Base-by-base conservation (phyloP, 306 rosid species). In the Prunus dulcis region DNA sequence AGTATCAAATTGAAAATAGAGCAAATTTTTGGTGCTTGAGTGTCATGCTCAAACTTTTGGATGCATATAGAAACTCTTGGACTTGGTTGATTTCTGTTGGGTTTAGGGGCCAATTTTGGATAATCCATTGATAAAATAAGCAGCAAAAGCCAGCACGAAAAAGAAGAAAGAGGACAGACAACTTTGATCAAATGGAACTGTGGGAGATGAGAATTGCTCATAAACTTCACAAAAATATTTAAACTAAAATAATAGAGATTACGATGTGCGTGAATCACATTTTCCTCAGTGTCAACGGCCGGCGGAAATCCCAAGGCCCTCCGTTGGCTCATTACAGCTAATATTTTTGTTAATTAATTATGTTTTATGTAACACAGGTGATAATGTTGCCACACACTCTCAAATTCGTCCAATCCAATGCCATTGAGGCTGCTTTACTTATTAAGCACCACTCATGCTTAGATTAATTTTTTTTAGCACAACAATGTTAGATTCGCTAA, bases 321-420 rank as follows among this genome's bases (percentile, higher is more conserved):
- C 30, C n/a, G 19, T 27, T 61, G 61, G 68, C 45, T 73, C 57
- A 60, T 58, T 71, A 25, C 76, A 58, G 56, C 76, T 58, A 73
- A 60, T 56, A 5, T 34, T 23, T 17, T 9, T 43, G 41, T 22
- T 58, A 15, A n/a, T 23, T 58, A 22, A 62, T 58, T 49, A 38
- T 41, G 60, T 22, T n/a, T 57, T 56, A 9, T 20, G 53, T 1
- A 41, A 19, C 15, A 14, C 9, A 23, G 64, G 64, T 23, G 65
- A 52, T 55, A 34, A 6, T 55, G 64, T 18, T n/a, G 51, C 11
- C 53, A 3, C 52, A 38, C 25, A 1, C 3, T 22, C 30, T 20
- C 52, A 56, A 57, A 41, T 41, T 72, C 76, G 67, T 7, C 46
- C 55, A 72, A 22, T 20, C 41, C 67, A 41, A 72, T 22, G 67